Conservation (phyloP, 305 asterid genomes). For the Fraxinus ornus region DNA sequence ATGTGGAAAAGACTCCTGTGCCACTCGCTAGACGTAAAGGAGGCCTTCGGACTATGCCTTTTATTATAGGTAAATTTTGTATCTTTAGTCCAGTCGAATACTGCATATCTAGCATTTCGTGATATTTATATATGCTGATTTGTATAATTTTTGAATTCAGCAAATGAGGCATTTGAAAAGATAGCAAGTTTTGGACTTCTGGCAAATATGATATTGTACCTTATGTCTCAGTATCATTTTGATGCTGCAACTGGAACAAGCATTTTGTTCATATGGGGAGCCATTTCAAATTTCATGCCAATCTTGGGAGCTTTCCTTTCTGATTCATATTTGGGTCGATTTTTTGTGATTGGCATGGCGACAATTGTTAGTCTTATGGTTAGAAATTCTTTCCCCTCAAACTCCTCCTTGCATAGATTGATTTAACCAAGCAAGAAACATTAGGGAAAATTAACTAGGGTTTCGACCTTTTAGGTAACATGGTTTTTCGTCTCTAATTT, state of each 20-base stretch:
- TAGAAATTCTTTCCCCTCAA: conserved; percentile 3
- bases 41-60: conserved; percentile 68
- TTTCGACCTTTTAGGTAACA: not conserved
- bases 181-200: conserved; percentile 61
- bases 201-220: conserved; percentile 63
- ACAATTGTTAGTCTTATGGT: conserved; percentile 43
- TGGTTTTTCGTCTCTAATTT: not conserved
- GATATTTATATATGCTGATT: not conserved
- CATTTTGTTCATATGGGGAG: conserved; percentile 56
- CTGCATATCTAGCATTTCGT: not conserved
- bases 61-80: conserved; percentile 47
- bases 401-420: not conserved
- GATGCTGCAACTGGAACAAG: conserved; percentile 43
- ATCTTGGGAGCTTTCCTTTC: conserved; percentile 71
- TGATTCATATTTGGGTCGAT: conserved; percentile 75
- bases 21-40: conserved; percentile 32
- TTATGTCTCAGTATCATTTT: conserved; percentile 45
- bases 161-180: conserved; percentile 69
- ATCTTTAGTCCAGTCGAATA: not conserved
- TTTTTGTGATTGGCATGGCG: conserved; percentile 49
- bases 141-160: conserved; percentile 27
- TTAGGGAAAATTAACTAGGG: not conserved
- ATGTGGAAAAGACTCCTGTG: conserved; percentile 21
- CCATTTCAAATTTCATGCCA: conserved; percentile 62
- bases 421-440: not conserved